phyloP scores from a whole-genome alignment of 495 filamentous ascomycete genomes.

The Penicillium paradoxum region DNA sequence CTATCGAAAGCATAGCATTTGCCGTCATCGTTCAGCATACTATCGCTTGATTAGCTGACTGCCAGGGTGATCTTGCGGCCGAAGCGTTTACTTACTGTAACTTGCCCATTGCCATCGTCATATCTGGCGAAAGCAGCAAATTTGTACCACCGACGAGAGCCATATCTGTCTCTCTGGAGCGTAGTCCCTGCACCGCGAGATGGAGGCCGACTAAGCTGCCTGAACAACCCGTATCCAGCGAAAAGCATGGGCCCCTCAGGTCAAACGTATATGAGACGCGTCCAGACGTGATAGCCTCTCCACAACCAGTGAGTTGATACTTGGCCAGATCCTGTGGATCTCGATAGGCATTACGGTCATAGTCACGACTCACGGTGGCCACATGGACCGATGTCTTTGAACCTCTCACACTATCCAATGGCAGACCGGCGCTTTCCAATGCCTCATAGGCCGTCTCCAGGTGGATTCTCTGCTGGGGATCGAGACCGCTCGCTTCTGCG shows the following conservation, averaged over 20 bases:
- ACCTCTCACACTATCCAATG: conserved; percentile 14
- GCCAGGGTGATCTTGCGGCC: background rate
- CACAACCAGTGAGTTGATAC: background rate
- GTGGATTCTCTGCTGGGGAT: background rate
- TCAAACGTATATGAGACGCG: background rate
- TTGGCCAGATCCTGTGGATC: background rate
- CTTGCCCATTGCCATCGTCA: background rate
- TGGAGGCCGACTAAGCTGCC: background rate
- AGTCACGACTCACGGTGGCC: background rate
- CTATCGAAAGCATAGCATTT: conserved; percentile 35
- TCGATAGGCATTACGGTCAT: background rate
- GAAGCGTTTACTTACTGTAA: background rate
- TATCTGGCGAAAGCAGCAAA: background rate
- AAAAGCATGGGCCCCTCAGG: background rate
- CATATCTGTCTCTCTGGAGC: background rate
- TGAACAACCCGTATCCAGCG: background rate
- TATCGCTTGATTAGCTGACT: background rate
- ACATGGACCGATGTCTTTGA: conserved; percentile 3
- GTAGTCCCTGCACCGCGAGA: background rate
- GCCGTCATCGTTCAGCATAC: conserved; percentile 22
- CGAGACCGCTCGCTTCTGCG: background rate
- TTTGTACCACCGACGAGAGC: background rate
- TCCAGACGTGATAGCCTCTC: background rate
- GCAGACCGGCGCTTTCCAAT: conserved; percentile 13
- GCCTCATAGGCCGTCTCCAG: conserved; percentile 36